Evolutionary conservation across 2,329 filamentous ascomycete genomes (phyloP), one percentile per base, ranked within the genome.

Genomic region (Alternaria rosae): DNA sequence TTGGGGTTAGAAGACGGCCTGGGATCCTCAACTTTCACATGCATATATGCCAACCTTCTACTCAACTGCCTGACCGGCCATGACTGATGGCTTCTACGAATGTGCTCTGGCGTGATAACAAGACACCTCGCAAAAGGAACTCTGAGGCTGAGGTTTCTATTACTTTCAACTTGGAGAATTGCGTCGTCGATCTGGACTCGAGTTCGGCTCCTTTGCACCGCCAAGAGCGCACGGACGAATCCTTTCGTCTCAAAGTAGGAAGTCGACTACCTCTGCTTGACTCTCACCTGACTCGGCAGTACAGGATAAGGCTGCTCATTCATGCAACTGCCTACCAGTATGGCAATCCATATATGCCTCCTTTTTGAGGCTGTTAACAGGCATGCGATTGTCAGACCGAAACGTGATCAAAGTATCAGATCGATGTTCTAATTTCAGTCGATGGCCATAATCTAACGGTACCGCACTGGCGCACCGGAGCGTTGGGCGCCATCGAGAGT

Each of bases 401-500:
- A 30, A 57, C 48, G 51, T 23, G 28, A 41, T 41, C 47, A 25
- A 17, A 48, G 28, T 53, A 21, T 54, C 32, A 21, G 50, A 52
- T 50, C 28, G 35, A 50, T 25, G 57, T 42, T 42, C 58, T 57
- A 62, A 54, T 63, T 52, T 57, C 53, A 66, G 58, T 65, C 69
- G 70, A 68, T 68, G 62, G 66, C 68, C 69, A 68, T 68, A 64
- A 57, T 28, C 42, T 57, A 70, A 70, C 67, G 68, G 68, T 62
- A 56, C 47, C 48, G 63, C 52, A 52, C 62, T 57, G 55, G 60
- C 51, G 63, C 52, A 52, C 64, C 57, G 53, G 60, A 70, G 67
- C 64, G 67, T 69, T 66, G 66, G 62, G 66, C 66, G 67, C 63
- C 65, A 65, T 64, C 58, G 64, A 60, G 48, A 53, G 44, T 25